Conservation (phyloP, 805 yeast species). For the Kregervanrija pseudodelftensis region DNA sequence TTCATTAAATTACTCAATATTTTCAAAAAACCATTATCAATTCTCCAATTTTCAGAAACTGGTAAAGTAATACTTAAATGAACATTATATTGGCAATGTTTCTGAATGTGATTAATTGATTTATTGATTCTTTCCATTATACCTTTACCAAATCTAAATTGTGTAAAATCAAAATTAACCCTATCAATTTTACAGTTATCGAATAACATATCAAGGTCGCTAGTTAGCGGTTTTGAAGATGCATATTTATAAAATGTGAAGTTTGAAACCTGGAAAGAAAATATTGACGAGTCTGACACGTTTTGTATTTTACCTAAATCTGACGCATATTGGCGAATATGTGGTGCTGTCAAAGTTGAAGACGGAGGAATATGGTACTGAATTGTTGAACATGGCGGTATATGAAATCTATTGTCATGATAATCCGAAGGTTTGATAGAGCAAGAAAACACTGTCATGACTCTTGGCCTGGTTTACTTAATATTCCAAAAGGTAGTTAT, state of each 20-base stretch:
- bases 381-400: not conserved
- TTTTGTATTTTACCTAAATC: conserved; percentile 3
- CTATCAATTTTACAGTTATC: conserved; percentile 5
- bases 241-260: conserved; percentile 3
- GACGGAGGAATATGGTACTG: conserved; percentile 8
- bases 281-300: not conserved
- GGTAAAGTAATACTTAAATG: conserved; percentile 6
- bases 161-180: conserved; percentile 7
- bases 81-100: conserved; percentile 4
- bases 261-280: conserved; percentile 4
- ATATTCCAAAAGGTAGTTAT: too few relatives aligned
- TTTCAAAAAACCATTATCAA: conserved; percentile 1
- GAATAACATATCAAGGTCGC: conserved; percentile 5
- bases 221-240: not conserved
- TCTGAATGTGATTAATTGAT: conserved; percentile 4
- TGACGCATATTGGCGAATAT: conserved; percentile 3
- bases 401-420: conserved; percentile 1
- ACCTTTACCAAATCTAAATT: conserved; percentile 3
- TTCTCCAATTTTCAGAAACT: not conserved
- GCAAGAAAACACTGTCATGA: conserved; percentile 6
- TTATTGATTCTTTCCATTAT: not conserved
- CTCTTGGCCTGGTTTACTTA: not conserved
- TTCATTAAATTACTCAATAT: not conserved
- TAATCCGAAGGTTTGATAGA: conserved; percentile 2
- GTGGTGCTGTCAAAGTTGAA: conserved; percentile 2